Base-by-base conservation (phyloP, 1,284 basidiomycete genomes). In the Pterula multifida region DNA sequence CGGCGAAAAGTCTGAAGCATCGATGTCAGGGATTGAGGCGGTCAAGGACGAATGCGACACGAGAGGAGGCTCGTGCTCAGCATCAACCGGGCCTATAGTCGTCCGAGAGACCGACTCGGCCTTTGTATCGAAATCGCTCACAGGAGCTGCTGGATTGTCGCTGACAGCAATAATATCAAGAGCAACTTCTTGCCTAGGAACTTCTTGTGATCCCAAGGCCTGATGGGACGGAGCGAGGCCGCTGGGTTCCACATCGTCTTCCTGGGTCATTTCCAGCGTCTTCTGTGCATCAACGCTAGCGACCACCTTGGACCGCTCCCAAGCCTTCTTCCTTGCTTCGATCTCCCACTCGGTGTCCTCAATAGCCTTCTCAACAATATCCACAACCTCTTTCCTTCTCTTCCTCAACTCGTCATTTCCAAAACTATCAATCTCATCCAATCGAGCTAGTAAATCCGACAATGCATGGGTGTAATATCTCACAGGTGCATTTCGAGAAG, bases 381-480 rank as follows among this genome's bases (percentile, higher is more conserved):
- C 61, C 9, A 83, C 79, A 9, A 76, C 63, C 21, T 69, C 68
- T 64, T 76, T 81, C 53, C 81, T 61, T 52, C 58, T 66, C 22
- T 58, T 58, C 53, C 80, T 64, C 26, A 84, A 65, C 3, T 60
- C 65, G 19, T 68, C 66, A 55, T 79, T 75, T 2, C 80, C 82
- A 50, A 68, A 69, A 50, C 72, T 78, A 39, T 76, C 68, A 21
- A 83, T 65, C 1, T 66, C 70, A 58, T 85, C 81, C 4, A 81
- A 65, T 55, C 71, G 65, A 11, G 69, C 61, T 2, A 85, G 61
- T 25, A 85, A 64, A 46, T 69, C 64, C 21, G 70, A 68, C 11
- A 83, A 64, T 2, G 69, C 68, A 55, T 82, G 72, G 52, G 79
- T 75, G 60, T 79, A 79, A 49, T 68, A 72, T 47, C 78, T 73